Evolutionary conservation across 2,329 filamentous ascomycete species (phyloP), one percentile per base, ranked within the genome.

Genomic region (Exophiala alcalophila): DNA sequence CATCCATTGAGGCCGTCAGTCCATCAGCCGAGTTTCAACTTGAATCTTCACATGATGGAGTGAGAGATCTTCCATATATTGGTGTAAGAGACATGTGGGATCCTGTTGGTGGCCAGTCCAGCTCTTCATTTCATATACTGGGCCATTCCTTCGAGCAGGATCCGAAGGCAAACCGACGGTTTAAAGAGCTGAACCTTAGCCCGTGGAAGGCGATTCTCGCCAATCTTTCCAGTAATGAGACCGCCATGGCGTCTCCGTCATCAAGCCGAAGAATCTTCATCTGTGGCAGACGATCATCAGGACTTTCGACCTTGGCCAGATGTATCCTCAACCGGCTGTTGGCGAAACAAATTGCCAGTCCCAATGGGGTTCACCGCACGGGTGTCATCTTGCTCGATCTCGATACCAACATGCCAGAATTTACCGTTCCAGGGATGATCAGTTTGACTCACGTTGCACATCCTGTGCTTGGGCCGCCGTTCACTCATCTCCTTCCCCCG

Each of bases 291-390:
- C 74, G 79, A 49, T 70, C 66, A 1, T 71, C 76, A 16, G 78
- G 78, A 16, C 80, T 81, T 57, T 81, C 78, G 6, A 80, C 76
- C 0, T 77, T 81, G 19, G 70, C 70, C 43, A 72, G 73, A 35
- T 67, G 76, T 42, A 60, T 81, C 4, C 56, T 72, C 12, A 82
- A 82, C 53, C 69, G 74, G 42, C 65, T 78, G 20, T 64, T 79
- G 12, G 59, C 61, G 3, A 67, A 60, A 42, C 47, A 34, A 14
- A 20, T 7, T 8, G 21, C 18, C 8, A 10, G 24, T 8, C 10
- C 30, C 8, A 15, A 29, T 12, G 12, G 19, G 15, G 15, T 27
- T 21, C n/a, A n/a, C 9, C 25, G 52, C 18, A 61, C 67, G 40
- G 66, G 67, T 4, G 69, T 75, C 16, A 72, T 70, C 39, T 76